Percentiles rank a stretch among this genome's conserved stretches.
phyloP scores from a whole-genome alignment of 1,284 basidiomycete genomes.

The Cutaneotrichosporon dermatis region DNA sequence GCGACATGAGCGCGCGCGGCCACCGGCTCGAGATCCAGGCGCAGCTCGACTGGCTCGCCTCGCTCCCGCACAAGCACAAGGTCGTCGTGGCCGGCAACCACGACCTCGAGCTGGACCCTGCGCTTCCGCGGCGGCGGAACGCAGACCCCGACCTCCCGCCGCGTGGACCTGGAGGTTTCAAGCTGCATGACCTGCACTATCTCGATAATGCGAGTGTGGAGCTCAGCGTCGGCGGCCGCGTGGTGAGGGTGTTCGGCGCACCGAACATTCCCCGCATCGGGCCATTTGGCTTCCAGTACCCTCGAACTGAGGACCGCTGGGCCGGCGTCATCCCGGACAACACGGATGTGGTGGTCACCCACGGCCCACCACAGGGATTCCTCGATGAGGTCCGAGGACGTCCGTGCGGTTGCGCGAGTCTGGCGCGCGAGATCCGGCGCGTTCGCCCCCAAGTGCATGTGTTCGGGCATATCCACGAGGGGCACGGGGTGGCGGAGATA shows the following conservation, averaged over 20 bases:
- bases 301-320: background rate
- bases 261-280: background rate
- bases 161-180: background rate
- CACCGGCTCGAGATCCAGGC: background rate
- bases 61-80: no score
- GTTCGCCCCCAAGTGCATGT: background rate
- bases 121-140: no score
- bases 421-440: background rate
- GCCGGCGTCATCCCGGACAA: background rate
- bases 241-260: background rate
- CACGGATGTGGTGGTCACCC: conserved; percentile 1
- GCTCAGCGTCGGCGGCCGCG: background rate
- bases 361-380: conserved; percentile 2
- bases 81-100: conserved; percentile 6
- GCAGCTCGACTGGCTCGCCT: no score
- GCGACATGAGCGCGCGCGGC: background rate
- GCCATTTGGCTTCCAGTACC: conserved; percentile 2
- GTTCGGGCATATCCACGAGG: background rate
- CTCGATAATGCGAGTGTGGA: background rate
- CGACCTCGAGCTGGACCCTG: conserved; percentile 3
- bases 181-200: background rate
- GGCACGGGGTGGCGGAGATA: background rate
- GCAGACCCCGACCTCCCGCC: no score
- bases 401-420: background rate
- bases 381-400: background rate